A percentile compares a stretch with the other conserved stretches of the same genome.
Evolutionary conservation across 805 yeast species (phyloP).

Genomic region (Sporopachydermia lactativora): DNA sequence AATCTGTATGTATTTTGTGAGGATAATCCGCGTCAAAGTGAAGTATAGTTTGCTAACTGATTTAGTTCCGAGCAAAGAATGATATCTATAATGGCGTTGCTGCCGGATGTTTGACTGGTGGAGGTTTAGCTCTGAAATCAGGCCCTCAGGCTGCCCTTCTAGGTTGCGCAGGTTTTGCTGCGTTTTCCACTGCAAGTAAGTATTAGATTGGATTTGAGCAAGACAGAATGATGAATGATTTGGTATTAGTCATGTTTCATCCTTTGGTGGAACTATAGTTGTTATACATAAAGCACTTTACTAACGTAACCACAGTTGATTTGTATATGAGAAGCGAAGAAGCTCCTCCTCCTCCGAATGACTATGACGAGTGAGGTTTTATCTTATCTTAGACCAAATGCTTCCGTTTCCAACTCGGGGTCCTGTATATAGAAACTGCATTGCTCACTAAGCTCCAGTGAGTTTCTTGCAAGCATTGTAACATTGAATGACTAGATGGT

Average conservation of each 20-base stretch:
- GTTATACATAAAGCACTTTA: no score
- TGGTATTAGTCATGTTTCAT: neutral
- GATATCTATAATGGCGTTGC: slow-evolving; percentile 84
- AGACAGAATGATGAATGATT: slow-evolving; percentile 13
- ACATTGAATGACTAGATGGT: no score
- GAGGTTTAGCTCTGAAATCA: slow-evolving; percentile 80
- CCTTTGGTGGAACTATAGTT: slow-evolving; percentile 3
- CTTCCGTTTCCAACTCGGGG: no score
- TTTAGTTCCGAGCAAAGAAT: slow-evolving; percentile 60
- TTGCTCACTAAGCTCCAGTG: no score
- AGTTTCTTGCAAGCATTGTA: no score
- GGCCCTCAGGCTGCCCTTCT: slow-evolving; percentile 87
- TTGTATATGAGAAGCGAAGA: slow-evolving; percentile 74
- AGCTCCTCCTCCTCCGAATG: slow-evolving; percentile 73
- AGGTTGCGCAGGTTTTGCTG: slow-evolving; percentile 98
- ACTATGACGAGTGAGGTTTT: slow-evolving; percentile 74
- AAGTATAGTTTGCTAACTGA: neutral
- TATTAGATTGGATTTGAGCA: neutral
- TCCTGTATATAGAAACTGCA: no score
- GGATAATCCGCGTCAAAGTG: neutral
- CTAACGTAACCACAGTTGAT: slow-evolving; percentile 42
- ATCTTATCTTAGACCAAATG: no score
- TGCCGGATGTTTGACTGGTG: slow-evolving; percentile 96
- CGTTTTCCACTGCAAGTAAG: slow-evolving; percentile 64
- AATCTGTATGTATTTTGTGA: slow-evolving; percentile 28